Evolutionary conservation across 192 early-diverging fungal genomes (phyloP), one percentile per base, ranked within the genome.

Genomic region (Chytriomyces sp.): DNA sequence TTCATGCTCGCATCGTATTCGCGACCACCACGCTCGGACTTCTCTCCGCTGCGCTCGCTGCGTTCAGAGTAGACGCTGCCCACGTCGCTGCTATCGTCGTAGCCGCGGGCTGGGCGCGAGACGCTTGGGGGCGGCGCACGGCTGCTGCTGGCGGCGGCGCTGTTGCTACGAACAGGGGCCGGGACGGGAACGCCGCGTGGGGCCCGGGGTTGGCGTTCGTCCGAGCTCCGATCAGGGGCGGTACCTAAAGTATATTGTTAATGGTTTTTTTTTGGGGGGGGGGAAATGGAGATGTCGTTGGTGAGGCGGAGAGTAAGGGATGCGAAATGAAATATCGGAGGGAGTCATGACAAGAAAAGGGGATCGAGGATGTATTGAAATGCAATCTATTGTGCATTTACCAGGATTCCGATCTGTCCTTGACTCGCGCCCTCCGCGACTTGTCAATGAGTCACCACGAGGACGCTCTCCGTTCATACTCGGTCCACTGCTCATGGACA

Each of bases 1-100:
- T 32, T 65, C 63, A 33, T 33, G 10, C 19, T 30, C 19, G 63
- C 63, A 31, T 65, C 63, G 44, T 65, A 65, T 32, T 65, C 63
- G 31, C 63, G 63, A 33, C 22, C 44, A 17, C 39, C 22, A 6
- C 14, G 10, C 33, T 30, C 5, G 8, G 39, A 12, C 3, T 6
- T 37, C n/a, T n/a, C n/a, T n/a, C n/a, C n/a, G n/a, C n/a, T n/a
- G 44, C 17, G 17, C 22, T 14, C 22, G 44, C 44, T 49, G 14
- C 68, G 3, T 5, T 39, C 14, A 36, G 55, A 17, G 66, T 5
- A 8, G 10, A 8, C 38, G 28, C 56, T 30, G 36, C 39, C 39
- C 32, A 28, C 14, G 1, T 22, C 39, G 60, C 36, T 22, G 0
- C 12, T 14, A 22, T 22, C 39, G 10, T 14, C 60, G 32, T 31